Conservation (phyloP, 805 yeast genomes). For the Ogataea pilisensis region DNA sequence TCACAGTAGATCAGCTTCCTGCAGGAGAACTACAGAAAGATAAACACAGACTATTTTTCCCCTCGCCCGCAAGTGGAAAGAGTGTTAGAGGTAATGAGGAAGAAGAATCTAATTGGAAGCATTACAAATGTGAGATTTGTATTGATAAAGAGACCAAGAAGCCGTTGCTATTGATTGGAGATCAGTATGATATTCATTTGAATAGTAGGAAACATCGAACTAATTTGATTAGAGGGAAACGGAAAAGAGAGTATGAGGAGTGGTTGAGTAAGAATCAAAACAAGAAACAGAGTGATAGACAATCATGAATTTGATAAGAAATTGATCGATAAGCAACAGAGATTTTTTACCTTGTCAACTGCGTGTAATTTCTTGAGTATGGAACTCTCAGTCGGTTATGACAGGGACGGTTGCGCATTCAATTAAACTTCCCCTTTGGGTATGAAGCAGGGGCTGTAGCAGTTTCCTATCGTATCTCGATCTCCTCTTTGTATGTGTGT, state of each 20-base stretch:
- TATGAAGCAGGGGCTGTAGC: no score
- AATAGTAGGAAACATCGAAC: constrained; percentile 64
- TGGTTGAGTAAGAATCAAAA: constrained; percentile 20
- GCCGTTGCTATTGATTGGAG: constrained; percentile 66
- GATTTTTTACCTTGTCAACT: no score
- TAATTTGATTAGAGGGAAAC: constrained; percentile 42
- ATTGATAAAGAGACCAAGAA: constrained; percentile 45
- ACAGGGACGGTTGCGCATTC: no score
- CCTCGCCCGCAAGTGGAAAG: no score
- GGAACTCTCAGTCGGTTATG: no score
- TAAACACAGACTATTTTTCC: no score
- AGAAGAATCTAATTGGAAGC: constrained; percentile 56
- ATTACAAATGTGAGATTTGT: constrained; percentile 65
- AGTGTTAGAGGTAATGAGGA: no score
- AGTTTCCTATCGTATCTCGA: no score
- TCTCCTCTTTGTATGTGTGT: no score
- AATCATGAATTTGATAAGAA: neutral
- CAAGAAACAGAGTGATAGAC: neutral
- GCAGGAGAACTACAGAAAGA: neutral
- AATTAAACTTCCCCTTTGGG: no score
- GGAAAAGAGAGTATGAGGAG: constrained; percentile 52
- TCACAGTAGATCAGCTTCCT: constrained; percentile 18
- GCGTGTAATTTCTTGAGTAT: no score
- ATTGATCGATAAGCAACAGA: no score
- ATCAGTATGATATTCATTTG: constrained; percentile 65